Conservation (phyloP, 139 green algal genomes). For the Coelastrella sp. region DNA sequence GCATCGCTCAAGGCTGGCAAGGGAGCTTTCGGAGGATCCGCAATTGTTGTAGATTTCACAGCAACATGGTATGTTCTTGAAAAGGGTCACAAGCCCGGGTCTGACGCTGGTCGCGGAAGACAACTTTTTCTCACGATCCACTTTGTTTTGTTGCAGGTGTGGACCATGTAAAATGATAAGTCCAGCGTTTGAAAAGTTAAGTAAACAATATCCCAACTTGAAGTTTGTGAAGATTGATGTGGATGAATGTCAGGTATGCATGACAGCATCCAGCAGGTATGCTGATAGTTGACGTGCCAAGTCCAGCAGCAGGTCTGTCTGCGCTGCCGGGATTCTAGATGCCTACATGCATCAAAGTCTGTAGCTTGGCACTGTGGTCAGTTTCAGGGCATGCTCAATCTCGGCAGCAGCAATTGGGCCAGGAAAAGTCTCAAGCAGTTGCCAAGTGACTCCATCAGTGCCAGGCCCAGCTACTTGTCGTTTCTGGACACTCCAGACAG, state of each 20-base stretch:
- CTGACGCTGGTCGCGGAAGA: not conserved
- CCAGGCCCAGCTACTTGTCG: too few species aligned
- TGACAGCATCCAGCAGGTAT: not conserved
- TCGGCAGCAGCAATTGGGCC: not conserved
- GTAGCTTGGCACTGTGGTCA: too few species aligned
- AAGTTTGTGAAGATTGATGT: constrained; percentile 49
- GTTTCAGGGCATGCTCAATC: too few species aligned
- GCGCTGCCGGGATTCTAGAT: too few species aligned
- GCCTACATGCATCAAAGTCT: too few species aligned
- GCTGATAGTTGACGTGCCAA: not conserved
- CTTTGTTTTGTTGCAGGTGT: not conserved
- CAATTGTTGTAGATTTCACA: constrained; percentile 41
- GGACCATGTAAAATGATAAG: constrained; percentile 42
- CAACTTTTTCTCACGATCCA: not conserved
- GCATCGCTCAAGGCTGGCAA: not conserved
- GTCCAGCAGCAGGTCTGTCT: too few species aligned
- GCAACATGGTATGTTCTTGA: constrained; percentile 10
- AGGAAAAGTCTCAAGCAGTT: not conserved
- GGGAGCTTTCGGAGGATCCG: not conserved
- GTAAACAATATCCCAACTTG: not conserved
- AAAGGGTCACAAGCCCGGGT: not conserved
- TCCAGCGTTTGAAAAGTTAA: constrained; percentile 39
- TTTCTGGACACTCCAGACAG: too few species aligned
- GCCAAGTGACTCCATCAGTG: too few species aligned
- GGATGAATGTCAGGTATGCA: constrained; percentile 31